phyloP scores from a whole-genome alignment of 2,329 filamentous ascomycete species.

The Pezicula carpinea region DNA sequence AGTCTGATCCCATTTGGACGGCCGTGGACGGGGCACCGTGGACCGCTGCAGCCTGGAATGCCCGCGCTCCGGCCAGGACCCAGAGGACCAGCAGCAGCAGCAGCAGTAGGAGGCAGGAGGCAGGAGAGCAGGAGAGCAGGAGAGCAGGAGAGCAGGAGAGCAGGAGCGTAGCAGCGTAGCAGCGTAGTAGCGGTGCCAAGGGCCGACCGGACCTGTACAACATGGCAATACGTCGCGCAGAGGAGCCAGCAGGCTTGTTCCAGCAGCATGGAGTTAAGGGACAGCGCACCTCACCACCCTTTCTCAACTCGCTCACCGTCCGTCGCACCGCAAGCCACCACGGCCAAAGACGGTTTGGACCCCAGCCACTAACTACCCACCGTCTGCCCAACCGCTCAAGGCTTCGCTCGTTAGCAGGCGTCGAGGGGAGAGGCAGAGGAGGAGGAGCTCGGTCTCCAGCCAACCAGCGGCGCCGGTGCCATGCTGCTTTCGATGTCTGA shows the following conservation, averaged over 20 bases:
- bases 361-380: too few relatives aligned
- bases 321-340: background rate
- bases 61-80: background rate
- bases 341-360: too few relatives aligned
- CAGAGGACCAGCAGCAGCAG: background rate
- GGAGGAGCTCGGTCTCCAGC: background rate
- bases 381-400: background rate
- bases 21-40: background rate
- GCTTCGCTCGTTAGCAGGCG: background rate
- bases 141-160: background rate
- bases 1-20: slow-evolving; percentile 1
- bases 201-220: too few relatives aligned
- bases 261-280: background rate
- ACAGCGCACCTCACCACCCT: background rate
- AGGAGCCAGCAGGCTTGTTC: too few relatives aligned
- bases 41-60: background rate
- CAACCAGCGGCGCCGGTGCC: background rate
- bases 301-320: background rate
- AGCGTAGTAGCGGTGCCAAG: too few relatives aligned
- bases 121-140: background rate
- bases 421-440: background rate
- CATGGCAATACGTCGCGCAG: too few relatives aligned
- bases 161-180: background rate
- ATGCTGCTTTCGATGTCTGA: too few relatives aligned
- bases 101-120: background rate